These are phyloP conservation scores for Phragmites australis DNA, from an alignment of 176 grass and related monocot genomes.

Conservation along the genomic window DNA sequence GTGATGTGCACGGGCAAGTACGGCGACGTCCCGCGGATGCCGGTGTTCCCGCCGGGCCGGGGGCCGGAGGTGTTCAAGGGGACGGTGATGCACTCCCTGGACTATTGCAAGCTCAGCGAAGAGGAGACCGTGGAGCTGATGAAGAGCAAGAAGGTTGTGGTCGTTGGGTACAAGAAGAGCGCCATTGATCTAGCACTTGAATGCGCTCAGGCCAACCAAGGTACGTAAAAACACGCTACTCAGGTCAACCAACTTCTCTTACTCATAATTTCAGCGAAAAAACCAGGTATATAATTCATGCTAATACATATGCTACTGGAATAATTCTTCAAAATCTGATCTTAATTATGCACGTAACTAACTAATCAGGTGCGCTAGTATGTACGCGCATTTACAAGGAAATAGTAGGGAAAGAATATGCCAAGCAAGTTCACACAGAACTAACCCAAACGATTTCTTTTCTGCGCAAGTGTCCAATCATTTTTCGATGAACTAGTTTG, in stretches of 20 bases:
- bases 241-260: too few relatives aligned
- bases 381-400: neutral
- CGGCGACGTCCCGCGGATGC: constrained; percentile 77
- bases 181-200: constrained; percentile 88
- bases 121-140: constrained; percentile 66
- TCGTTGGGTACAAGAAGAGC: constrained; percentile 97
- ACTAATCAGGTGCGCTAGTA: neutral
- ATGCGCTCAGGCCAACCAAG: constrained; percentile 88
- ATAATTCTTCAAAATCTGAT: neutral
- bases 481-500: neutral
- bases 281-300: neutral
- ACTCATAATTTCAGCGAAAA: neutral
- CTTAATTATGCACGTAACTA: neutral
- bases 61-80: constrained; percentile 80
- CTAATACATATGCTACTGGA: neutral
- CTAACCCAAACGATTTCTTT: neutral
- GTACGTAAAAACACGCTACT: constrained; percentile 33
- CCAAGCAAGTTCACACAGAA: constrained; percentile 34
- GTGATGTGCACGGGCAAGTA: constrained; percentile 99
- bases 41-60: constrained; percentile 57
- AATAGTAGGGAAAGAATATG: constrained; percentile 28
- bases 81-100: constrained; percentile 77
- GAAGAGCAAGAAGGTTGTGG: constrained; percentile 86
- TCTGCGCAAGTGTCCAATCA: neutral
- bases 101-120: constrained; percentile 91